phyloP scores from a whole-genome alignment of 768 basidiomycete genomes.

The Lentinula guzmanii region DNA sequence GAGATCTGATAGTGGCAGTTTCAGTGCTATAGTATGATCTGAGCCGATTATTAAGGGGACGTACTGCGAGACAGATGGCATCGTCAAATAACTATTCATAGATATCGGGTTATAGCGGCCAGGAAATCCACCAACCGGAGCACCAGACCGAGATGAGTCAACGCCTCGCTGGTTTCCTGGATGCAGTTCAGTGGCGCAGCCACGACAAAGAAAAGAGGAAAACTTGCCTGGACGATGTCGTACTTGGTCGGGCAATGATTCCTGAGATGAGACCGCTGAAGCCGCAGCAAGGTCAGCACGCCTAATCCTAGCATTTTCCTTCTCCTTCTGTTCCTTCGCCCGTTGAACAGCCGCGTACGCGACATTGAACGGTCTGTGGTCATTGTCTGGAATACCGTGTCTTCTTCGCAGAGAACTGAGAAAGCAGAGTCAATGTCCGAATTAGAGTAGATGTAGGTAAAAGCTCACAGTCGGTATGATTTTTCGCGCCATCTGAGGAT shows the following conservation, averaged over 20 bases:
- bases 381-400: constrained; percentile 81
- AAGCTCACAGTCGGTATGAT: constrained; percentile 56
- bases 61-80: constrained; percentile 10
- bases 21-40: background rate
- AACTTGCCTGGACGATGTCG: constrained; percentile 41
- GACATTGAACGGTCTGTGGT: constrained; percentile 80
- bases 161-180: constrained; percentile 16
- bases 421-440: constrained; percentile 11
- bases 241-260: constrained; percentile 33
- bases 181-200: constrained; percentile 5
- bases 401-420: constrained; percentile 63
- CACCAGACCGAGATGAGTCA: constrained; percentile 14
- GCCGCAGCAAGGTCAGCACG: constrained; percentile 17
- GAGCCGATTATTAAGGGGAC: background rate
- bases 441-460: background rate
- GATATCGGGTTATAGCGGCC: constrained; percentile 17
- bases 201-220: constrained; percentile 10
- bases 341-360: constrained; percentile 72
- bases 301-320: constrained; percentile 28
- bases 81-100: constrained; percentile 10
- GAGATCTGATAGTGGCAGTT: background rate
- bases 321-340: constrained; percentile 48
- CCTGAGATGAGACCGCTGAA: constrained; percentile 23
- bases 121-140: constrained; percentile 11
- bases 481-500: constrained; percentile 57